phyloP scores from a whole-genome alignment of 2,329 filamentous ascomycete genomes.

The Nectriaceae sp. region DNA sequence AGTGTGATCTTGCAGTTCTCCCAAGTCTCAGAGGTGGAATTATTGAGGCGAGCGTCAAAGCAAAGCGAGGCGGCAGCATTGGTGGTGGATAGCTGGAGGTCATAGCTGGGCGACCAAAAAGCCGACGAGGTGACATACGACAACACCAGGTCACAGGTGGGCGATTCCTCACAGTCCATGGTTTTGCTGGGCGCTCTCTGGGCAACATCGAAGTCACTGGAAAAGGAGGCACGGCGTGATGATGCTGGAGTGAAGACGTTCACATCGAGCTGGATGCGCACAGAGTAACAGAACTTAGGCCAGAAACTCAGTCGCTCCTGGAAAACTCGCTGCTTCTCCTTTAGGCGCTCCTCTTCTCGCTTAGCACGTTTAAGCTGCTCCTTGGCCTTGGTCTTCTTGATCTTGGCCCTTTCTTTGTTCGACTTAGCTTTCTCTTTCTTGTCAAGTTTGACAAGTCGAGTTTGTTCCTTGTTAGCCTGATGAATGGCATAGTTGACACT shows the following conservation, averaged over 20 bases:
- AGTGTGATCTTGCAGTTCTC: constrained; percentile 59
- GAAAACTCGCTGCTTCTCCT: constrained; percentile 47
- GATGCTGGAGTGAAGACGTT: constrained; percentile 42
- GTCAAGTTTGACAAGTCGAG: constrained; percentile 30
- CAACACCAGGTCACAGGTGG: constrained; percentile 50
- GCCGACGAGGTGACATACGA: constrained; percentile 61
- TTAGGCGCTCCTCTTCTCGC: constrained; percentile 37
- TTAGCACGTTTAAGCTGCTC: constrained; percentile 36
- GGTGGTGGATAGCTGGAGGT: constrained; percentile 61
- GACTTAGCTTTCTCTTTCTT: constrained; percentile 31
- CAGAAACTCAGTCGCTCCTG: constrained; percentile 48
- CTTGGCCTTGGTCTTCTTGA: constrained; percentile 37
- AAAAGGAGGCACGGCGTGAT: constrained; percentile 51
- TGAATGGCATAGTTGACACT: constrained; percentile 35
- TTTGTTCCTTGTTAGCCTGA: constrained; percentile 35
- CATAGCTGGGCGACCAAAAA: constrained; percentile 63
- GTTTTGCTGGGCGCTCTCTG: constrained; percentile 39
- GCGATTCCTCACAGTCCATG: constrained; percentile 15
- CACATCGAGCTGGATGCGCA: constrained; percentile 54
- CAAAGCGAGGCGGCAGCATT: constrained; percentile 53
- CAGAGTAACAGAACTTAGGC: constrained; percentile 50
- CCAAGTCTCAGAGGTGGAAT: constrained; percentile 66
- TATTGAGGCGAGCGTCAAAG: constrained; percentile 64
- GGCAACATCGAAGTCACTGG: constrained; percentile 54
- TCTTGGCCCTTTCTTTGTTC: constrained; percentile 34